Evolutionary conservation across 352 stramenopile genomes (phyloP), one percentile per base, ranked within the genome.

Genomic region (Pythium sp.): DNA sequence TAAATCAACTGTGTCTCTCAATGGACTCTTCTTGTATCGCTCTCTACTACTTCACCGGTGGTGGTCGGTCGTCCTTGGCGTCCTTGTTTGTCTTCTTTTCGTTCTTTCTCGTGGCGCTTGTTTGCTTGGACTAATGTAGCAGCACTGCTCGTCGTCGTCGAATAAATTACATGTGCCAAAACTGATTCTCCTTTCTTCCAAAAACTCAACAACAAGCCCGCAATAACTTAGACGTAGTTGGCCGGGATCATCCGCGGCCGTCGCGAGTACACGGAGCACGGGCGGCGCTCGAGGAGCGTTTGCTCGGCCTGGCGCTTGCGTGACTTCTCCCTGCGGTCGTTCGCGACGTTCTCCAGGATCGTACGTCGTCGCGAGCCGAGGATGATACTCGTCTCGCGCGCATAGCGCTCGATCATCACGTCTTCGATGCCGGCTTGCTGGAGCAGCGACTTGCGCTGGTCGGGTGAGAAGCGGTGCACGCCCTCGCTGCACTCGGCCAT

Each of bases 211-310:
- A 51, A 30, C 30, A 62, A 36, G 49, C 43, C 43, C 43, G 43
- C 43, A 47, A 62, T 62, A 49, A 62, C 56, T 76, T 51, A 84
- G 51, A 77, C 75, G 70, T 90, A 90, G 71, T 90, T 87, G 69
- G 78, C 69, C 43, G 82, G 82, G 69, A 90, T 90, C 78, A 90
- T 90, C 47, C 82, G 78, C 32, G 82, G 82, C 62, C 80, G 71
- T 55, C 80, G 74, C 55, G 84, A 71, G 72, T 79, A 82, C 43
- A 75, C 64, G 30, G 78, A 76, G 58, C 81, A 84, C 36, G 78
- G 71, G 46, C 76, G 77, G 32, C 30, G 56, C 62, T 73, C 60
- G 34, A 83, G 75, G 41, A 87, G 73, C 30, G 74, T 71, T 36
- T 86, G 69, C 15, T 83, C 73, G 51, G 79, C 74, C 61, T 72